Conservation (phyloP, 805 yeast species). For the Candida chilensis region DNA sequence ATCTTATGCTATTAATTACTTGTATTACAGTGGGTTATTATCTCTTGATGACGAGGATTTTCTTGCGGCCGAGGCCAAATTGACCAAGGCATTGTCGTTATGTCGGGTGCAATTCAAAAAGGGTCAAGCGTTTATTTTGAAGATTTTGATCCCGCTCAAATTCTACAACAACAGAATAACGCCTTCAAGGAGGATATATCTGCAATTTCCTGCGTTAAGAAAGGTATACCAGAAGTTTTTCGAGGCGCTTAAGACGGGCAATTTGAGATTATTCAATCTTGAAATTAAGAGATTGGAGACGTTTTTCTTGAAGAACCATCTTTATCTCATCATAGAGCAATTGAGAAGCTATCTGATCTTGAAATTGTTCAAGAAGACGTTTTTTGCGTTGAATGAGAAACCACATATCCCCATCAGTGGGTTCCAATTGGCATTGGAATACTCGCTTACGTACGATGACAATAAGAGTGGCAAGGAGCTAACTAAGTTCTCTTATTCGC, state of each 20-base stretch:
- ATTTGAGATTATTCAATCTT: constrained; percentile 40
- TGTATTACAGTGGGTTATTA: constrained; percentile 63
- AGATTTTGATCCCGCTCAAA: constrained; percentile 56
- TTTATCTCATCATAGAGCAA: constrained; percentile 51
- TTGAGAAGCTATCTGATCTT: constrained; percentile 41
- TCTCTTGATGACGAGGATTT: constrained; percentile 59
- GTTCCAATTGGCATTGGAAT: constrained; percentile 32
- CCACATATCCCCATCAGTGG: constrained; percentile 25
- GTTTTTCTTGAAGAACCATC: constrained; percentile 44
- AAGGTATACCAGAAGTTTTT: constrained; percentile 38
- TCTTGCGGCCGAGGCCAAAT: constrained; percentile 36
- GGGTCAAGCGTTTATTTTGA: constrained; percentile 38
- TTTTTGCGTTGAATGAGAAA: constrained; percentile 10
- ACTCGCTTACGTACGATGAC: constrained; percentile 5
- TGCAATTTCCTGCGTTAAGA: constrained; percentile 27
- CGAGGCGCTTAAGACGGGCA: constrained; percentile 41
- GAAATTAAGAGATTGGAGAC: constrained; percentile 34
- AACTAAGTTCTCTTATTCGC: constrained; percentile 6
- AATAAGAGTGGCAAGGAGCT: constrained; percentile 1
- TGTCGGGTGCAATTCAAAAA: constrained; percentile 14
- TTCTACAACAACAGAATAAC: constrained; percentile 36
- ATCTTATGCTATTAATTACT: constrained; percentile 48
- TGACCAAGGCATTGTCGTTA: constrained; percentile 37
- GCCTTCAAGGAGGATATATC: constrained; percentile 35
- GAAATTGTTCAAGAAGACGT: constrained; percentile 36